phyloP scores from a whole-genome alignment of 345 rosid species.

The Salix brachista region DNA sequence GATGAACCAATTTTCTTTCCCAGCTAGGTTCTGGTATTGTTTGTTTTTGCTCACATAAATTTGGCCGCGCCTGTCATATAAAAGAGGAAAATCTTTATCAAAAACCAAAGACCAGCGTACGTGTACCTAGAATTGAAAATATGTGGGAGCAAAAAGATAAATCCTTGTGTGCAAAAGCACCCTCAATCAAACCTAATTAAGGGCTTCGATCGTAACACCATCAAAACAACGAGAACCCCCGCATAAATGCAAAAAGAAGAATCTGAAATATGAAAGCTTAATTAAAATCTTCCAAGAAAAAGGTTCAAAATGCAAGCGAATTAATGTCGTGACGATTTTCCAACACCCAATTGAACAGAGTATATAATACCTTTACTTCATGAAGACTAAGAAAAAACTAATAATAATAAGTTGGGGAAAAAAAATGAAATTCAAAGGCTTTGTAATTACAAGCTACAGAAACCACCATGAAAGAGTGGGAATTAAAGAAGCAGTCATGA shows the following conservation, averaged over 20 bases:
- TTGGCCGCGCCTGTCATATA: neutral
- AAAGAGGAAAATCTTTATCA: neutral
- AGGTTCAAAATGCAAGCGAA: neutral
- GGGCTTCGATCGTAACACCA: neutral
- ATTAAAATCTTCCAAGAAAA: neutral
- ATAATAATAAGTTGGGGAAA: neutral
- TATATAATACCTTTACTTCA: neutral
- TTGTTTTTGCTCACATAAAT: slow-evolving; percentile 9
- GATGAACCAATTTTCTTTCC: slow-evolving; percentile 2
- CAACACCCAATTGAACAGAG: neutral
- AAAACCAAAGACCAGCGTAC: neutral
- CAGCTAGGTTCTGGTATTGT: neutral
- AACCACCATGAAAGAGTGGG: neutral
- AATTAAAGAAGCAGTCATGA: neutral
- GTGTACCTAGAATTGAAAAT: neutral
- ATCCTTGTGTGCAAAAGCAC: neutral
- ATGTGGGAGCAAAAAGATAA: neutral
- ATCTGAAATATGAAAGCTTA: neutral
- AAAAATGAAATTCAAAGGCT: neutral
- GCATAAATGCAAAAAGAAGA: neutral
- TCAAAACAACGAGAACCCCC: neutral
- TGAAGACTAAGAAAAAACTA: neutral
- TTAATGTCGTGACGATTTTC: neutral
- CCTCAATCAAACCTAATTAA: neutral
- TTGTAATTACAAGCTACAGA: neutral